These are phyloP conservation scores for Volvox reticuliferus DNA, from an alignment of 139 green algal genomes.

Conservation along the genomic window DNA sequence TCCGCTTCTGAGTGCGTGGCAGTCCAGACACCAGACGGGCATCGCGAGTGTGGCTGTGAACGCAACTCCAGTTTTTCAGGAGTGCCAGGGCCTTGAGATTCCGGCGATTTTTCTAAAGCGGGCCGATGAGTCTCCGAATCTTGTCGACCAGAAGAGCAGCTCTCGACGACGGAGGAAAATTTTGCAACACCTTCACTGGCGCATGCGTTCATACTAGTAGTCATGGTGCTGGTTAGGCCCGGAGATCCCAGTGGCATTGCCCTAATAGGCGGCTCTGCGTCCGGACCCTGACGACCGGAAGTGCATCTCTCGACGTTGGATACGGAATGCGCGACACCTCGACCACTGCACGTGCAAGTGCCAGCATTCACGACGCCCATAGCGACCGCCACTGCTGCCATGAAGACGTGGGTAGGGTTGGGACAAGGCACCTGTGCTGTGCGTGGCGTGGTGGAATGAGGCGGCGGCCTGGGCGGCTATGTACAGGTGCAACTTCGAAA, in stretches of 20 bases:
- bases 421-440: neutral
- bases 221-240: too few relatives aligned
- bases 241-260: too few relatives aligned
- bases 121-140: neutral
- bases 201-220: neutral
- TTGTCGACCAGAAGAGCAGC: neutral
- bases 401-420: neutral
- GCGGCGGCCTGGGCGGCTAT: neutral
- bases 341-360: neutral
- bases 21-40: neutral
- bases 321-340: neutral
- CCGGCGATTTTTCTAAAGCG: neutral
- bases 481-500: too few relatives aligned
- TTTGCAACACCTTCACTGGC: neutral
- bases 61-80: neutral
- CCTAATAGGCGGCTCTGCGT: neutral
- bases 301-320: neutral
- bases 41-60: neutral
- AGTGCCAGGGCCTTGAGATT: neutral
- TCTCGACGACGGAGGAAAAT: neutral
- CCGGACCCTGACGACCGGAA: neutral
- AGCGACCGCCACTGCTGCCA: neutral
- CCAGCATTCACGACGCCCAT: neutral
- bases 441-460: constrained; percentile 15
- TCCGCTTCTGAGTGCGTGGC: neutral